phyloP scores from a whole-genome alignment of 2,329 filamentous ascomycete genomes.

The Pezicula rhizophila region DNA sequence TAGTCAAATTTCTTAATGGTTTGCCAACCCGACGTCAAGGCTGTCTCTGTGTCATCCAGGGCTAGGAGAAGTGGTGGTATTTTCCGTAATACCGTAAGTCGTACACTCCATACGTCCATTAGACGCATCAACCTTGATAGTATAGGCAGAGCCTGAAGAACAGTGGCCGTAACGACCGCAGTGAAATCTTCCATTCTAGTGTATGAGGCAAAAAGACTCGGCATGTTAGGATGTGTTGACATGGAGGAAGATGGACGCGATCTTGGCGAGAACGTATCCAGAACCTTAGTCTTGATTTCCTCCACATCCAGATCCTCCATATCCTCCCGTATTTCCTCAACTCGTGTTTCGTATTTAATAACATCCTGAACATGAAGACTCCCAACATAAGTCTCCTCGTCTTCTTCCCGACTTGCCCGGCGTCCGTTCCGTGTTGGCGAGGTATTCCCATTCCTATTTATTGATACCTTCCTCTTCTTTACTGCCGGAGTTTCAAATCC shows the following conservation, averaged over 20 bases:
- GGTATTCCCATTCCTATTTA: background rate
- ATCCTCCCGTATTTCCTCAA: conserved; percentile 66
- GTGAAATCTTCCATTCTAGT: conserved; percentile 81
- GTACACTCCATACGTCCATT: conserved; percentile 72
- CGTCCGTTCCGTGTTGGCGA: conserved; percentile 4
- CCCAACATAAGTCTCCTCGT: conserved; percentile 37
- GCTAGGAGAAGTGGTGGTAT: conserved; percentile 63
- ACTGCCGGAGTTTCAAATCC: conserved; percentile 47
- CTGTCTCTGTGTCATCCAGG: conserved; percentile 59
- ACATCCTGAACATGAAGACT: conserved; percentile 63
- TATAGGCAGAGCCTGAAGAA: conserved; percentile 81
- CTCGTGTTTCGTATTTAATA: conserved; percentile 60
- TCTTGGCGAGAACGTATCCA: conserved; percentile 64
- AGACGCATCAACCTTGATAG: conserved; percentile 67
- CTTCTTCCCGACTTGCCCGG: conserved; percentile 1
- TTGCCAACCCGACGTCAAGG: conserved; percentile 61
- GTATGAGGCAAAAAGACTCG: conserved; percentile 45
- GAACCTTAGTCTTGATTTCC: conserved; percentile 81
- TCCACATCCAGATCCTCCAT: conserved; percentile 70
- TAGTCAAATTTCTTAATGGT: conserved; percentile 39
- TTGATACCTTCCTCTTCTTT: conserved; percentile 35
- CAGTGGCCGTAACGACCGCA: conserved; percentile 82
- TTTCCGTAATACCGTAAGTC: conserved; percentile 67
- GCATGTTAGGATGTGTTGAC: conserved; percentile 34
- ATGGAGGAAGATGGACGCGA: conserved; percentile 46